phyloP scores from a whole-genome alignment of 306 rosid species.

The Trifolium fragiferum region DNA sequence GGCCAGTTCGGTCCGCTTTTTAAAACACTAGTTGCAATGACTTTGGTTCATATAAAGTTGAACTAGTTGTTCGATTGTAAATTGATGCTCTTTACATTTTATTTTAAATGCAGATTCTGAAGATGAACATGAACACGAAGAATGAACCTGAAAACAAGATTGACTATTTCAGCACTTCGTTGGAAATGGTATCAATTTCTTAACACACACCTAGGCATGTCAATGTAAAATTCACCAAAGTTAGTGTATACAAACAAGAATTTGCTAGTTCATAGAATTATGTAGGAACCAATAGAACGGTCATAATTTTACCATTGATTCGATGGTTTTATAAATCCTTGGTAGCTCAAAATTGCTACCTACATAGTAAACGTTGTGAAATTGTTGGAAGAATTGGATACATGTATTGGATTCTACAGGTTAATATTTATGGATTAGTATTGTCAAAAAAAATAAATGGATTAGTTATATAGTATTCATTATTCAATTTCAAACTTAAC shows the following conservation, averaged over 20 bases:
- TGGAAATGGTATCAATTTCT: slow-evolving; percentile 30
- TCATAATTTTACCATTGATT: no score
- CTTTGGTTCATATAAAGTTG: slow-evolving; percentile 9
- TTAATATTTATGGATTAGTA: no score
- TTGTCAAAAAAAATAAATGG: no score
- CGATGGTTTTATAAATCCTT: no score
- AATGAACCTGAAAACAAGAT: slow-evolving; percentile 52
- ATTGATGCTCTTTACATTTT: slow-evolving; percentile 3
- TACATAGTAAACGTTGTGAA: no score
- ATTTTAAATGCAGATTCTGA: slow-evolving; percentile 74
- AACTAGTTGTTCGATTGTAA: slow-evolving; percentile 26
- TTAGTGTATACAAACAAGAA: slow-evolving; percentile 2
- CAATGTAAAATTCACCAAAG: slow-evolving; percentile 19
- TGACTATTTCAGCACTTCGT: slow-evolving; percentile 35
- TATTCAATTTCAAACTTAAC: no score
- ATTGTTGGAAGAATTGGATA: no score
- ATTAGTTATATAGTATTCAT: no score
- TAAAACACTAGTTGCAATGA: not conserved
- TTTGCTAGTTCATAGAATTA: not conserved
- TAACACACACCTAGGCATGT: not conserved
- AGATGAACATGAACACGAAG: slow-evolving; percentile 80
- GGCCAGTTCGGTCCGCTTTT: no score
- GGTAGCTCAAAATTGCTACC: no score
- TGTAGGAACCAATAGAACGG: no score
- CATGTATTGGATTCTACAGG: no score